phyloP scores from a whole-genome alignment of 2,329 filamentous ascomycete species.

The Ilyonectria sp. region DNA sequence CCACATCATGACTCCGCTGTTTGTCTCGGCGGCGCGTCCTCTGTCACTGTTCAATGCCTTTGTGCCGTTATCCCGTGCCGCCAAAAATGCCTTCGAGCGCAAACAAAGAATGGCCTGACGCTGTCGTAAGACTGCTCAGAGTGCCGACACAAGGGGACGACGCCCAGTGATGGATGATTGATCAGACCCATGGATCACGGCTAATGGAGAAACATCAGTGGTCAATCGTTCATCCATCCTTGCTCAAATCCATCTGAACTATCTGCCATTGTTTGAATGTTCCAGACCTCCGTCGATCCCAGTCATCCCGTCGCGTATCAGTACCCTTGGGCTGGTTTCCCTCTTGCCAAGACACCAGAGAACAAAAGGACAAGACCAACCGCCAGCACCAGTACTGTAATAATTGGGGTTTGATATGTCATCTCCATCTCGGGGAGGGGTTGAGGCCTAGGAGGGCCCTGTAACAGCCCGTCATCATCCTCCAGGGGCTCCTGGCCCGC shows the following conservation, averaged over 20 bases:
- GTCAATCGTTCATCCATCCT: background rate
- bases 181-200: background rate
- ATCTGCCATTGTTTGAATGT: constrained; percentile 12
- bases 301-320: constrained; percentile 9
- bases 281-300: constrained; percentile 9
- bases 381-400: constrained; percentile 7
- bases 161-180: constrained; percentile 26
- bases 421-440: constrained; percentile 10
- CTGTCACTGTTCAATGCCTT: constrained; percentile 27
- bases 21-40: constrained; percentile 28
- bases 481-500: constrained; percentile 41
- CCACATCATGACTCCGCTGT: constrained; percentile 34
- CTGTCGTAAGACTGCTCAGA: constrained; percentile 36
- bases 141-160: constrained; percentile 25
- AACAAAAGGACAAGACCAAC: background rate
- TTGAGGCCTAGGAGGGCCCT: constrained; percentile 27
- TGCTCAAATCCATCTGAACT: constrained; percentile 10
- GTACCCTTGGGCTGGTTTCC: constrained; percentile 3
- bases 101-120: constrained; percentile 38
- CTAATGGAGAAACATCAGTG: background rate
- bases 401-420: constrained; percentile 21
- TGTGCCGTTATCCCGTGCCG: constrained; percentile 35
- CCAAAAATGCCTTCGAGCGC: constrained; percentile 8
- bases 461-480: constrained; percentile 37
- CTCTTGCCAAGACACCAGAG: constrained; percentile 20